These are phyloP conservation scores for Ogataea chonburiensis DNA, from an alignment of 805 yeast species.

Conservation along the genomic window DNA sequence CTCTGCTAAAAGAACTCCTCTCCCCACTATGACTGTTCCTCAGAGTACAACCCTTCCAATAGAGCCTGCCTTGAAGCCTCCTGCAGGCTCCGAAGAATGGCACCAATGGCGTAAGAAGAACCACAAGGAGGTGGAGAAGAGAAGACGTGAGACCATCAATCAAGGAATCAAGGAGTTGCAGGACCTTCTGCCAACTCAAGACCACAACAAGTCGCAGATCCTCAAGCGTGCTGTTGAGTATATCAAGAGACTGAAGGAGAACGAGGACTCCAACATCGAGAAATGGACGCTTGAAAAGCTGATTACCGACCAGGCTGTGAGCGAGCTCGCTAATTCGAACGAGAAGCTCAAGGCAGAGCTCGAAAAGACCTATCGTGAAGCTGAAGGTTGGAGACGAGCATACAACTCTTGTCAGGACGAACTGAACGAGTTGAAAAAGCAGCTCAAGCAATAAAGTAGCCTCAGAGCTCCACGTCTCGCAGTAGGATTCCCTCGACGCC, in stretches of 20 bases:
- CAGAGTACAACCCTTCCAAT: constrained; percentile 21
- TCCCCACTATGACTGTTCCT: constrained; percentile 27
- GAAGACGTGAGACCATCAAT: constrained; percentile 87
- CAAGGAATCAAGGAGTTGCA: constrained; percentile 82
- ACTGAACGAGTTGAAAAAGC: constrained; percentile 15
- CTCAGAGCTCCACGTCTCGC: constrained; percentile 52
- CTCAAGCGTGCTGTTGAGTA: constrained; percentile 86
- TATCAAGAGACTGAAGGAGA: constrained; percentile 84
- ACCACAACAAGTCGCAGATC: constrained; percentile 88
- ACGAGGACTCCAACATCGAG: constrained; percentile 84
- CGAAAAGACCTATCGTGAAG: constrained; percentile 88
- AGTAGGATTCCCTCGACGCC: constrained; percentile 64
- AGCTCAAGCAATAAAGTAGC: constrained; percentile 7
- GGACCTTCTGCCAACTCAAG: constrained; percentile 74
- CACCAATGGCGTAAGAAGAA: constrained; percentile 79
- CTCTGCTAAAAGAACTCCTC: constrained; percentile 8
- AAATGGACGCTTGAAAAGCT: constrained; percentile 95
- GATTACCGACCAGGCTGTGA: constrained; percentile 85
- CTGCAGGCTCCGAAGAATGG: constrained; percentile 82
- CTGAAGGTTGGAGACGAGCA: constrained; percentile 73
- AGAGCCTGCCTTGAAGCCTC: constrained; percentile 43
- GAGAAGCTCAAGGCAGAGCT: constrained; percentile 85
- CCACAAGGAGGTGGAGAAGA: constrained; percentile 93
- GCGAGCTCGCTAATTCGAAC: constrained; percentile 80
- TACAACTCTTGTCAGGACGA: constrained; percentile 25